These are phyloP conservation scores for Solanum lycopersicoides DNA, from an alignment of 257 asterid genomes.

Conservation along the genomic window DNA sequence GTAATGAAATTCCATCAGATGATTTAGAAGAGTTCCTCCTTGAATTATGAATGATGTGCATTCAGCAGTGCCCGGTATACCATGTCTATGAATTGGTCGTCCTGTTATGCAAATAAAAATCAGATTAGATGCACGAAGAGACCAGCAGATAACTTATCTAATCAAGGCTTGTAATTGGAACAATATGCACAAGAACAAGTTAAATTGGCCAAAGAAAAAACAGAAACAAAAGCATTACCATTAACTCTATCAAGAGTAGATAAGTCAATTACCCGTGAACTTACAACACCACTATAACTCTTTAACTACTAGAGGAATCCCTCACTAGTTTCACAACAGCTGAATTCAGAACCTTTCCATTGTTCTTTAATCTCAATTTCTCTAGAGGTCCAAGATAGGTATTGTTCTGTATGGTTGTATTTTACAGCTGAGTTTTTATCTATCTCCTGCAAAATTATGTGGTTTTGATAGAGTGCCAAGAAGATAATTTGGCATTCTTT, in stretches of 20 bases:
- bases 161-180: not conserved
- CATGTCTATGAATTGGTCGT: conserved; percentile 79
- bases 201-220: not conserved
- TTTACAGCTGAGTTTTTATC: not conserved
- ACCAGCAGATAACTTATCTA: not conserved
- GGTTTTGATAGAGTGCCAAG: not conserved
- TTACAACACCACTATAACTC: not conserved
- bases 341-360: not conserved
- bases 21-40: not conserved
- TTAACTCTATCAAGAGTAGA: not conserved
- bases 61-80: conserved; percentile 64
- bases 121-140: not conserved
- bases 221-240: not conserved
- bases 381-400: not conserved
- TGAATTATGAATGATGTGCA: conserved; percentile 48
- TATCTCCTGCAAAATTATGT: not conserved
- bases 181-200: not conserved
- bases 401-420: not conserved
- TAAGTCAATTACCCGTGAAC: not conserved
- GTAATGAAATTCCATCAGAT: not conserved
- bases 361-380: not conserved
- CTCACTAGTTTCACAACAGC: not conserved
- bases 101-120: conserved; percentile 22
- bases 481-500: not conserved
- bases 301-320: not conserved